Evolutionary conservation across 192 early-diverging fungal genomes (phyloP).

Genomic region (Phlyctochytrium arcticum): DNA sequence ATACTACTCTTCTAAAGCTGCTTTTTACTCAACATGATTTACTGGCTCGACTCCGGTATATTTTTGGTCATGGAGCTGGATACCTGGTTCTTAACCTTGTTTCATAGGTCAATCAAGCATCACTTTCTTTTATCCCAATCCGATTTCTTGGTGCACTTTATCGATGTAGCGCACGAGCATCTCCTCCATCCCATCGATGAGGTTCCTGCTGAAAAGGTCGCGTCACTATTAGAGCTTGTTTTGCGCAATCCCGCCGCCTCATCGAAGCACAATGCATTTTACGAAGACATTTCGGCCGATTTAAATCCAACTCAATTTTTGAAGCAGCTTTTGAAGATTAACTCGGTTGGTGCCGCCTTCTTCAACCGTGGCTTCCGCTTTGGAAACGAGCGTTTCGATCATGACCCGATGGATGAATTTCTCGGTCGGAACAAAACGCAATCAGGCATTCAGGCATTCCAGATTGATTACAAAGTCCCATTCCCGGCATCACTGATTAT

Average conservation of each 20-base stretch:
- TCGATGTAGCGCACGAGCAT: slow-evolving; percentile 81
- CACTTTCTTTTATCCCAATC: slow-evolving; percentile 91
- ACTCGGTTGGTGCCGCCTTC: slow-evolving; percentile 59
- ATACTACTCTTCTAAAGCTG: slow-evolving; percentile 74
- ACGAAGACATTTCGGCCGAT: slow-evolving; percentile 81
- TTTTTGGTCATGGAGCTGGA: background rate
- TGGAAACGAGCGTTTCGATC: background rate
- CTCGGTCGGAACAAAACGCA: background rate
- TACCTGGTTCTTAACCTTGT: background rate
- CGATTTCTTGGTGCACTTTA: slow-evolving; percentile 90
- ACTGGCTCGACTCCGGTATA: slow-evolving; percentile 64
- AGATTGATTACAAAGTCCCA: slow-evolving; percentile 71
- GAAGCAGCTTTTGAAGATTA: slow-evolving; percentile 70
- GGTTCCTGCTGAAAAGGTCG: slow-evolving; percentile 68
- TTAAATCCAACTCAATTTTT: slow-evolving; percentile 59
- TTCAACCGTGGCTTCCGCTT: slow-evolving; percentile 3
- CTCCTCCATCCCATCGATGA: slow-evolving; percentile 67
- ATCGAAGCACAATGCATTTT: slow-evolving; percentile 58
- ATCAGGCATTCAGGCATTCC: slow-evolving; percentile 76
- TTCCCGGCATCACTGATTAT: slow-evolving; percentile 92
- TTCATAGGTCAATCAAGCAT: slow-evolving; percentile 77
- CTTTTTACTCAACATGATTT: slow-evolving; percentile 76
- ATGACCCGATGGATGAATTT: too few species aligned
- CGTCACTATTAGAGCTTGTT: slow-evolving; percentile 82
- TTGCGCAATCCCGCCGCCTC: slow-evolving; percentile 82